phyloP scores from a whole-genome alignment of 306 rosid species.

The Macrotyloma uniflorum region DNA sequence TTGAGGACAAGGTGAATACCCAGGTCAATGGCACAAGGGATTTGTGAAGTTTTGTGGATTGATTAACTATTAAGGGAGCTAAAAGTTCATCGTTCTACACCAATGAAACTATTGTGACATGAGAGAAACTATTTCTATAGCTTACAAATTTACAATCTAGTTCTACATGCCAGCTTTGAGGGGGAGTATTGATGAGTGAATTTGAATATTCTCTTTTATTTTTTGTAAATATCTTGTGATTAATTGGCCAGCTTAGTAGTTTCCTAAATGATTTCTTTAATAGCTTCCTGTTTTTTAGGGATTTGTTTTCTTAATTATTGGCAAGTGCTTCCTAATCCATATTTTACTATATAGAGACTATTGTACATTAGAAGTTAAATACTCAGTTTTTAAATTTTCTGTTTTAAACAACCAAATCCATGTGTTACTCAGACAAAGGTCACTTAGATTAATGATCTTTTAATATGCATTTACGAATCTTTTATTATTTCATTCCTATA shows the following conservation, averaged over 20 bases:
- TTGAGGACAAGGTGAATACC: not conserved
- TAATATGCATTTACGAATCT: conserved; percentile 15
- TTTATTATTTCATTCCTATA: not conserved
- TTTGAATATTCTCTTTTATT: not conserved
- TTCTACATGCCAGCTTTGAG: not conserved
- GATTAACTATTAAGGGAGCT: not conserved
- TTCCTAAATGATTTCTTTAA: not conserved
- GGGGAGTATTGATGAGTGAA: not conserved
- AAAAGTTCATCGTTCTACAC: not conserved
- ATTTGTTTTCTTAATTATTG: not conserved
- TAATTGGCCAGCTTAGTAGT: not conserved
- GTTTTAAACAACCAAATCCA: not conserved
- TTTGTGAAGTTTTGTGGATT: not conserved
- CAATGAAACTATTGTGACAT: not conserved
- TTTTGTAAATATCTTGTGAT: not conserved
- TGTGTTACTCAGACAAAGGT: conserved; percentile 26
- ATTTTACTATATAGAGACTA: not conserved
- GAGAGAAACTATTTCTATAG: not conserved
- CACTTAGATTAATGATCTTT: conserved; percentile 1
- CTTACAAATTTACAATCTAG: not conserved
- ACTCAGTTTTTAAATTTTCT: not conserved
- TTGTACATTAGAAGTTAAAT: not conserved
- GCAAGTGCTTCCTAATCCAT: not conserved
- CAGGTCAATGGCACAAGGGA: not conserved
- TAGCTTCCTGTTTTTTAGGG: not conserved